Percentiles rank a stretch among this genome's conserved stretches.
phyloP scores from a whole-genome alignment of 2,329 filamentous ascomycete species.

The Fusarium solani-melongenae region DNA sequence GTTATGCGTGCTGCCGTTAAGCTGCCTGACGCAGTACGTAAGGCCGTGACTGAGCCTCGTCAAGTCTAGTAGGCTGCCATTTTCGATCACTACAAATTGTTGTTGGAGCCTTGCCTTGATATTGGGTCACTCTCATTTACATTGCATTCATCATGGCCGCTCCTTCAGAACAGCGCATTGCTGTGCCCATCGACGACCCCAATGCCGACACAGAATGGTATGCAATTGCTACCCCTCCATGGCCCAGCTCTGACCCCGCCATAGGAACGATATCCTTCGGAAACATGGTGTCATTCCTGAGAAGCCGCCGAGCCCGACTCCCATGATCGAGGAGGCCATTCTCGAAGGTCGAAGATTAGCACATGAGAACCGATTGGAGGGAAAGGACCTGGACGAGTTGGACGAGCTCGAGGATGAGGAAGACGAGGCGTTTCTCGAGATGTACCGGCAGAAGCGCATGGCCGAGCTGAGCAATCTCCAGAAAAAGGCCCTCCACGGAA shows the following conservation, averaged over 20 bases:
- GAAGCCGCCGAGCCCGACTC: conserved; percentile 93
- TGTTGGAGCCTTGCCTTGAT: not conserved
- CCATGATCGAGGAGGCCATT: conserved; percentile 95
- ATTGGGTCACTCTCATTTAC: not conserved
- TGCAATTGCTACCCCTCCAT: conserved; percentile 51
- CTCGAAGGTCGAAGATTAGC: conserved; percentile 84
- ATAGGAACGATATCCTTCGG: conserved; percentile 96
- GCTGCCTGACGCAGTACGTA: conserved; percentile 28
- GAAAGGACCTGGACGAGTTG: conserved; percentile 93
- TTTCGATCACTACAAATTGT: conserved; percentile 14
- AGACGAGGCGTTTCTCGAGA: conserved; percentile 89
- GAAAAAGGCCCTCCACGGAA: conserved; percentile 83
- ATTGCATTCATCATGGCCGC: conserved; percentile 63
- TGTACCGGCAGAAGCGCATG: conserved; percentile 89
- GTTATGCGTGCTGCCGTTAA: conserved; percentile 31
- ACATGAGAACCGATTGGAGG: conserved; percentile 91
- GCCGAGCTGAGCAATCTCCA: conserved; percentile 81
- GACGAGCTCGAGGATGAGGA: conserved; percentile 95
- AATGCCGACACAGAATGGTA: conserved; percentile 98
- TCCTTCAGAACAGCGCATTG: conserved; percentile 71
- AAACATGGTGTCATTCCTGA: conserved; percentile 98
- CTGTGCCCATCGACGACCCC: conserved; percentile 91
- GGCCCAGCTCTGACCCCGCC: conserved; percentile 40
- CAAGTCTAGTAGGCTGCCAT: conserved; percentile 24
- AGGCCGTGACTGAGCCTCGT: conserved; percentile 25